Evolutionary conservation across 768 basidiomycete genomes (phyloP).

Genomic region (Boletus coccyginus): DNA sequence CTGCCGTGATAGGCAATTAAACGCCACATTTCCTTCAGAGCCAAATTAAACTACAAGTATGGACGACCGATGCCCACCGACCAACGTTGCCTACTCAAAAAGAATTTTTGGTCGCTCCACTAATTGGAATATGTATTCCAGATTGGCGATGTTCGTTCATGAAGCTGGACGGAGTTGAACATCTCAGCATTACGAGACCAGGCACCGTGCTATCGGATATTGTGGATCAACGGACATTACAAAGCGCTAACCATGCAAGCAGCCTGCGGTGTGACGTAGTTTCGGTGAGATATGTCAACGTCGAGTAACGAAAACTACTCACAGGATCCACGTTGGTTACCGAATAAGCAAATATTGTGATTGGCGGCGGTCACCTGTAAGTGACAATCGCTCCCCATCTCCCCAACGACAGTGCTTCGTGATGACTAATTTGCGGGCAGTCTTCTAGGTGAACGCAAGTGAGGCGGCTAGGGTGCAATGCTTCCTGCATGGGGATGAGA

Average conservation of each 20-base stretch:
- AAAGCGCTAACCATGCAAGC: constrained; percentile 12
- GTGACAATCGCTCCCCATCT: constrained; percentile 35
- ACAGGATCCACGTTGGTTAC: constrained; percentile 19
- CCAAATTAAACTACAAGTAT: constrained; percentile 9
- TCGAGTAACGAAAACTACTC: constrained; percentile 14
- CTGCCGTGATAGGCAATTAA: constrained; percentile 12
- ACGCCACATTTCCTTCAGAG: constrained; percentile 24
- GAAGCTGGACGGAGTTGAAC: background rate
- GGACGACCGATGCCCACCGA: background rate
- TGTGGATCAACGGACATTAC: constrained; percentile 29
- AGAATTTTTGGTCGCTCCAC: background rate
- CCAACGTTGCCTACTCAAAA: constrained; percentile 1
- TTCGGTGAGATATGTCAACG: constrained; percentile 8
- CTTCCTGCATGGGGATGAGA: constrained; percentile 38
- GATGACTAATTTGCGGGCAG: constrained; percentile 37
- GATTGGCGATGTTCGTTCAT: constrained; percentile 1
- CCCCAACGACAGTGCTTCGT: constrained; percentile 38
- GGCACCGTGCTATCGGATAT: background rate
- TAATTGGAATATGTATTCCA: background rate
- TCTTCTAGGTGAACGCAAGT: constrained; percentile 42
- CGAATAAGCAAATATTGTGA: constrained; percentile 5
- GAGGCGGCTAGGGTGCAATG: constrained; percentile 34
- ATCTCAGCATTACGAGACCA: constrained; percentile 16
- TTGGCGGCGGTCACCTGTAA: constrained; percentile 8
- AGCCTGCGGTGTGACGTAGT: constrained; percentile 19